Evolutionary conservation across 257 asterid species (phyloP).

Genomic region (Solanum appendiculatum): DNA sequence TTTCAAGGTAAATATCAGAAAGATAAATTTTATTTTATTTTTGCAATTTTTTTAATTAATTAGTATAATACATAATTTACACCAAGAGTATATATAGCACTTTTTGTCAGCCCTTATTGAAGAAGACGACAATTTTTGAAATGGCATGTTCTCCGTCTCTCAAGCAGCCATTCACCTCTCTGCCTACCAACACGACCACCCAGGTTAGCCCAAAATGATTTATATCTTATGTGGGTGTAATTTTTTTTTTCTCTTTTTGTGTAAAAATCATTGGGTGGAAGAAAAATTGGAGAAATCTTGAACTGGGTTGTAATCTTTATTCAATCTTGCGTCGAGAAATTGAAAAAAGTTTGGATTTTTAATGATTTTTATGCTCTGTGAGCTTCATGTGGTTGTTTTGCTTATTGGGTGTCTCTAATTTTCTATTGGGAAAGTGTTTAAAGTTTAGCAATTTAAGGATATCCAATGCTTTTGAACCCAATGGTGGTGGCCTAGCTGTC

Average conservation of each 20-base stretch:
- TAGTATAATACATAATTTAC: neutral
- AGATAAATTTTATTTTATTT: no score
- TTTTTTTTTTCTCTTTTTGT: neutral
- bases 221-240: neutral
- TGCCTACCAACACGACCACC: conserved; percentile 13
- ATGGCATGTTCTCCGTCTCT: conserved; percentile 48
- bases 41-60: neutral
- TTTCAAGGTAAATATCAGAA: neutral
- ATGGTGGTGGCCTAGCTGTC: neutral
- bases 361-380: neutral
- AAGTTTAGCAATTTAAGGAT: neutral
- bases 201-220: conserved; percentile 13
- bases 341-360: neutral
- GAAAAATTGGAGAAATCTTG: neutral
- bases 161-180: conserved; percentile 20
- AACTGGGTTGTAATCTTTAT: neutral
- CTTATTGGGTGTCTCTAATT: neutral
- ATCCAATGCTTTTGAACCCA: neutral
- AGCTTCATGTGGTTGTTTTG: neutral
- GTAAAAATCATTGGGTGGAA: neutral
- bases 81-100: neutral
- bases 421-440: neutral
- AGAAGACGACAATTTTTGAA: neutral
- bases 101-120: neutral
- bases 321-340: neutral